Base-by-base conservation (phyloP, 2,329 filamentous ascomycete genomes). In the Stagonosporopsis tanaceti region DNA sequence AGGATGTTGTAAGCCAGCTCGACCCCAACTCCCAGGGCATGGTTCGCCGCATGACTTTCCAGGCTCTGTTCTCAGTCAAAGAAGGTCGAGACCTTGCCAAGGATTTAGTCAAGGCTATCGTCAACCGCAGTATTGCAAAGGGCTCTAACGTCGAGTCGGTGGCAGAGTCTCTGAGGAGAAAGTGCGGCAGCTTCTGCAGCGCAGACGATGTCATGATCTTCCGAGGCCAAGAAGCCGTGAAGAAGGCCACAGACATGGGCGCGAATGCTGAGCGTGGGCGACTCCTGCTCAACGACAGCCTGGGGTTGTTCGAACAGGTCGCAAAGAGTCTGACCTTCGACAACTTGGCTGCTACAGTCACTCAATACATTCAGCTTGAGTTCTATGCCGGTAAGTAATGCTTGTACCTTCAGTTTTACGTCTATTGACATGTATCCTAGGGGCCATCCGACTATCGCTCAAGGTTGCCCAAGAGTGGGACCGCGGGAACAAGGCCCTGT, bases 91-190 rank as follows among this genome's bases (percentile, higher is more conserved):
- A 97, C 11, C 85, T 98, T 24, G 96, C 94, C 2, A 97, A 97
- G 76, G 86, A 97, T 53, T 83, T 99, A 1, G 95, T 99, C 54
- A 99, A 98, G 76, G 93, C 94, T 0, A 98, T 99, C 70, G 95
- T 99, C 52, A 98, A 98, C 76, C 89, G 93, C 69, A 99, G 97
- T 75, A 99, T 99, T 67, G 91, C 94, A 56, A 97, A 92, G 70
- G 95, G 96, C 9, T 94, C 93, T 4, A 99, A 98, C 62, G 94
- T 99, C 20, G 96, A 99, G 78, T 97, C 93, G 0, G 93, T 99
- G 24, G 94, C 95, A 0, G 95, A 99, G 76, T 92, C 93, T n/a
- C 80, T 99, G 47, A 87, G 95, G 44, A 85, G 95, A 67, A 87
- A 93, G 67, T 99, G 95, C 67, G 96, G 95, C 61, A 97, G 91